Base-by-base conservation (phyloP, 2,329 filamentous ascomycete genomes). In the Pestalotiopsis sp. region DNA sequence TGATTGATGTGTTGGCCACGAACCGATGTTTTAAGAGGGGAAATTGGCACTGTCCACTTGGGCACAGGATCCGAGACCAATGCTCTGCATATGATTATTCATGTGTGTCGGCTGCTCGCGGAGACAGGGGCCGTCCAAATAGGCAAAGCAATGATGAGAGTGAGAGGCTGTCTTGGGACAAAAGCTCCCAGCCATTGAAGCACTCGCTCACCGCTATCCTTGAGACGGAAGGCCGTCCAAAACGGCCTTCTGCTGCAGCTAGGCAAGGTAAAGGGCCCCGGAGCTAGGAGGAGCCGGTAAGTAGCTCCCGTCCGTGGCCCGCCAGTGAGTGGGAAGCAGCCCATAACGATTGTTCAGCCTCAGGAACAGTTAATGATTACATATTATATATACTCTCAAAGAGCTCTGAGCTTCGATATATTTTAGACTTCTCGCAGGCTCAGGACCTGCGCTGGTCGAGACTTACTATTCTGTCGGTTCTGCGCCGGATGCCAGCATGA, bases 51-150 rank as follows among this genome's bases (percentile, higher is more conserved):
- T 23, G 45, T 66, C 56, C 56, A 31, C 65, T 61, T 60, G 65
- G n/a, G 60, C 31, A 56, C 65, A 66, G 36, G 49, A 66, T 40
- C 45, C 31, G 36, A 66, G 56, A 64, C 38, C 14, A 49, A n/a
- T 25, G 41, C 23, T 38, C n/a, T 23, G 45, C 63, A 38, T 25
- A 49, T 66, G 27, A 13, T 23, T 41, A 20, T 40, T 31, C 14
- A 36, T 36, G 31, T 36, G 1, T 36, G 7, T 36, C 31, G 31
- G 31, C 31, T 36, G 31, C 31, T 36, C 20, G 14, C n/a, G 61
- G 6, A 25, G 17, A 25, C 20, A 17, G 38, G 41, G 23, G 59
- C 58, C 27, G 59, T 36, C 27, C 27, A 62, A 36, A 59, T 59
- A 59, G 36, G 59, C 27, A 14, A 62, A 31, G n/a, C 25, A 17